Base-by-base conservation (phyloP, 202 grass and related monocot species). In the Carex sylvatica region DNA sequence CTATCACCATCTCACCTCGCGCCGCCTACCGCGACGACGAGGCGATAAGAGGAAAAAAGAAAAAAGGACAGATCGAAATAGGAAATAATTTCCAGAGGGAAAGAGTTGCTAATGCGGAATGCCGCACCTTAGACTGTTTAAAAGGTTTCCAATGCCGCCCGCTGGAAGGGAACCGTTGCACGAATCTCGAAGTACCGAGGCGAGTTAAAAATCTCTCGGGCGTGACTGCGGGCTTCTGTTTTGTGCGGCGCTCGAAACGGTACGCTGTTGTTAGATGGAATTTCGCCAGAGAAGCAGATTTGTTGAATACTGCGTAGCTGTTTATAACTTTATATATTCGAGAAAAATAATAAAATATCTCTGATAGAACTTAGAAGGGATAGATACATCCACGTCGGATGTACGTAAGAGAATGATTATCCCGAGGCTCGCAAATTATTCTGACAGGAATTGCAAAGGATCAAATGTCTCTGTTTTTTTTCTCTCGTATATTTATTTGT, bases 111-210 rank as follows among this genome's bases (percentile, higher is more conserved):
- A 28, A 28, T 28, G 28, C 2, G 28, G 75, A 44, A 3, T 1
- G 40, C 3, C 9, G 33, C 22, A 81, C 44, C 24, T 47, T 28
- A 82, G 5, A 69, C 28, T 77, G 16, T 58, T 55, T 56, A 58
- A 82, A 53, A 78, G 42, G 62, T 40, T 51, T 11, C 79, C 26
- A 4, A 69, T 53, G 80, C 80, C 61, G 63, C 80, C 14, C 80
- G 23, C 44, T 69, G 61, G 53, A 82, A 38, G 1, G 12, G 63
- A 69, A 66, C 12, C 4, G 22, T 68, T 4, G 44, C 60, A 67
- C 60, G 12, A 68, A 82, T 65, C 79, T 81, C 13, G 3, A 35
- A 6, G 61, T 61, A 81, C 54, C 52, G 40, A 18, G 18, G 61
- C 36, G 36, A 28, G 0, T 63, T 61, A 61, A 28, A 80, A 63